These are phyloP conservation scores for Apiospora sp. DNA, from an alignment of 2,329 filamentous ascomycete species.

Conservation along the genomic window DNA sequence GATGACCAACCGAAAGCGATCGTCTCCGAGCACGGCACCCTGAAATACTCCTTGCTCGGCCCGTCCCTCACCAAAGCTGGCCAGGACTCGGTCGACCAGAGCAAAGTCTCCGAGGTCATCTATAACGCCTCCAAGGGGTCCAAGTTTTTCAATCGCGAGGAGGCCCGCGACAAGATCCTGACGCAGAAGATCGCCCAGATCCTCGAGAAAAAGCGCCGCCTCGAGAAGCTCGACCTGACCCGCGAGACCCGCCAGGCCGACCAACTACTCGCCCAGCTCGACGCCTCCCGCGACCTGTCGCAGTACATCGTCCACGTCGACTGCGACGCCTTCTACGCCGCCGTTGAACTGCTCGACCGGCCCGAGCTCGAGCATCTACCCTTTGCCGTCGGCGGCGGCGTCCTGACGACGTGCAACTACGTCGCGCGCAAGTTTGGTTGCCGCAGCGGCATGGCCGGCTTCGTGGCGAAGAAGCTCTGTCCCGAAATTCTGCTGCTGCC, in stretches of 20 bases:
- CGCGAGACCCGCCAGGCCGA: constrained; percentile 80
- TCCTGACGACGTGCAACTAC: constrained; percentile 81
- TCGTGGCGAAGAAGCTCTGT: constrained; percentile 94
- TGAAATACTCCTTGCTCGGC: constrained; percentile 90
- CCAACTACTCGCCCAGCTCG: constrained; percentile 80
- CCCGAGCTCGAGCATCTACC: constrained; percentile 87
- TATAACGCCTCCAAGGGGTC: constrained; percentile 97
- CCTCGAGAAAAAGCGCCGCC: constrained; percentile 73
- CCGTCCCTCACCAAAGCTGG: constrained; percentile 94
- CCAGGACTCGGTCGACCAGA: constrained; percentile 91
- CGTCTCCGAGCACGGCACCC: constrained; percentile 57
- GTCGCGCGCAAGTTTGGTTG: constrained; percentile 88
- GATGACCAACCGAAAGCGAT: constrained; percentile 11
- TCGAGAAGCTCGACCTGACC: constrained; percentile 79
- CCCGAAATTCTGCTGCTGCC: constrained; percentile 84
- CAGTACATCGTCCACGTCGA: constrained; percentile 92
- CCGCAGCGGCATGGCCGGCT: constrained; percentile 93
- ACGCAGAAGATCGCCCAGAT: constrained; percentile 88
- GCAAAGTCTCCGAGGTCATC: constrained; percentile 94
- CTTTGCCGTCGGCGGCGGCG: constrained; percentile 83
- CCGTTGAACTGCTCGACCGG: constrained; percentile 84
- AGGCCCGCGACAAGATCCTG: constrained; percentile 79
- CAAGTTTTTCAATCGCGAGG: constrained; percentile 94
- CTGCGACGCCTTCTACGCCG: constrained; percentile 97
- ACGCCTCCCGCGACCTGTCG: constrained; percentile 79